phyloP scores from a whole-genome alignment of 805 yeast species.

The Candida chilensis region DNA sequence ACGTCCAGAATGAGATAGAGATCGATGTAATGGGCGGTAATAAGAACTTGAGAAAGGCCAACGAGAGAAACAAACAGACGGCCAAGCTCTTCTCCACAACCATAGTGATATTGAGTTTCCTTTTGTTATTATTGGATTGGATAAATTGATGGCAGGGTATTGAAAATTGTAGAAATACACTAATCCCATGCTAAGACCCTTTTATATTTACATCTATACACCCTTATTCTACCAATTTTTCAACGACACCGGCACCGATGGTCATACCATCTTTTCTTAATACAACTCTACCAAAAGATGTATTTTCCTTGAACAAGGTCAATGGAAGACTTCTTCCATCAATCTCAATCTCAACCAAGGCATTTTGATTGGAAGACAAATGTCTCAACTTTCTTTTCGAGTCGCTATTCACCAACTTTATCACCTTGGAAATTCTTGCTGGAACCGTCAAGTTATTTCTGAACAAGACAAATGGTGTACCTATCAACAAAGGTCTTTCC shows the following conservation, averaged over 20 bases:
- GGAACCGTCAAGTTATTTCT: constrained; percentile 69
- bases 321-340: constrained; percentile 42
- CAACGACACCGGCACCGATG: constrained; percentile 54
- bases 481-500: constrained; percentile 66
- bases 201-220: too few species aligned
- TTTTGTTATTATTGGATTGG: constrained; percentile 48
- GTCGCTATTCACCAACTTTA: constrained; percentile 10
- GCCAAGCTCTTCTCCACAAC: constrained; percentile 47
- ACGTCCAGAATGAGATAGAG: constrained; percentile 60
- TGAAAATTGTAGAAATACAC: too few species aligned
- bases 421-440: constrained; percentile 48
- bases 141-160: constrained; percentile 19
- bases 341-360: constrained; percentile 46
- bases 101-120: constrained; percentile 45
- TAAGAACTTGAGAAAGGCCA: constrained; percentile 58
- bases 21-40: constrained; percentile 66
- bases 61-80: constrained; percentile 50
- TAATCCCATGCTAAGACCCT: too few species aligned
- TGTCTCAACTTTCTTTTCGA: constrained; percentile 22
- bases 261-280: constrained; percentile 63
- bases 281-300: constrained; percentile 57
- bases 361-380: constrained; percentile 28
- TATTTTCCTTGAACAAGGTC: constrained; percentile 34
- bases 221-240: constrained; percentile 10
- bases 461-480: constrained; percentile 71